Conservation (phyloP, 2,329 filamentous ascomycete species). For the Coniochaeta sp. region DNA sequence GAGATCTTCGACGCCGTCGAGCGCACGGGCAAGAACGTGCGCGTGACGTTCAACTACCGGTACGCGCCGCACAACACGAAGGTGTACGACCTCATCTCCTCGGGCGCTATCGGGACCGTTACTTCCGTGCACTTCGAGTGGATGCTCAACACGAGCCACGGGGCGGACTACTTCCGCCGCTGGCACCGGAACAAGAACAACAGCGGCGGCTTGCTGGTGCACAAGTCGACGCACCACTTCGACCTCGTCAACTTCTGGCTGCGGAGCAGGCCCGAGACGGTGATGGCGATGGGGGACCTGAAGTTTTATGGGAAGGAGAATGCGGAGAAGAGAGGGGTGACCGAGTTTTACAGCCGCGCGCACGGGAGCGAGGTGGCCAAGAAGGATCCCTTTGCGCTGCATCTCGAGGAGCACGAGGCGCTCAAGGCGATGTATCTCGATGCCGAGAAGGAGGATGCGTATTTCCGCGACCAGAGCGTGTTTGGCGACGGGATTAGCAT, state of each 20-base stretch:
- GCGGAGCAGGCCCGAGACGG: constrained; percentile 43
- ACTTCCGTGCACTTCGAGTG: constrained; percentile 56
- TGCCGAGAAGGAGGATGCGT: constrained; percentile 56
- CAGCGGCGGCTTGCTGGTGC: constrained; percentile 51
- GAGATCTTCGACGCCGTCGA: constrained; percentile 49
- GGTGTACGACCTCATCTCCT: constrained; percentile 44
- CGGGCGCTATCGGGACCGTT: constrained; percentile 49
- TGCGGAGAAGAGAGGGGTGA: constrained; percentile 46
- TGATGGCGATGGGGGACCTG: constrained; percentile 51
- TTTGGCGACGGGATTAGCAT: constrained; percentile 59
- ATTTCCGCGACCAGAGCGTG: constrained; percentile 55
- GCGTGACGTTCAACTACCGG: constrained; percentile 58
- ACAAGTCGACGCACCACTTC: constrained; percentile 59
- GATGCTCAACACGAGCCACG: constrained; percentile 55
- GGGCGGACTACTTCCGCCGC: constrained; percentile 56
- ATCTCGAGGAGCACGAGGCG: constrained; percentile 43
- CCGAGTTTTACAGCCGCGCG: constrained; percentile 42
- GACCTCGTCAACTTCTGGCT: constrained; percentile 60
- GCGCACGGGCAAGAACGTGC: constrained; percentile 38
- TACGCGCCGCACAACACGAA: constrained; percentile 61
- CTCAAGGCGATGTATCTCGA: constrained; percentile 54
- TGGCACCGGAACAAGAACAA: constrained; percentile 58
- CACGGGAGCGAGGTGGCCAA: constrained; percentile 43
- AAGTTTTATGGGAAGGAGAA: constrained; percentile 57
- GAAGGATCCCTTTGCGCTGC: constrained; percentile 51